Evolutionary conservation across 2,329 filamentous ascomycete species (phyloP), one percentile per base, ranked within the genome.

Genomic region (Colletotrichum chrysophilum): DNA sequence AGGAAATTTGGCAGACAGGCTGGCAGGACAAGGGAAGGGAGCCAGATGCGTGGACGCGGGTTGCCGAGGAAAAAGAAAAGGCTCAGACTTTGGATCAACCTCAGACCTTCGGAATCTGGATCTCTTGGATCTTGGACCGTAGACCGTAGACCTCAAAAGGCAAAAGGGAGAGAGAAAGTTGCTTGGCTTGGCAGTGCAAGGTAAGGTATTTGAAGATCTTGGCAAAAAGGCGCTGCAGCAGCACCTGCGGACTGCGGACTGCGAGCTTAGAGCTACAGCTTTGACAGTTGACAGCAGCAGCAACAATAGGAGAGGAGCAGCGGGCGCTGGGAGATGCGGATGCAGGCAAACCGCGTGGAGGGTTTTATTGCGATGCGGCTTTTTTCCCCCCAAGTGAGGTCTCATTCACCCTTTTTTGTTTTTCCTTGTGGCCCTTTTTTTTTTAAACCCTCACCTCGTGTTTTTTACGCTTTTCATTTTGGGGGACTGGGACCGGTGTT

Each of bases 311-410:
- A 62, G 18, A 55, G 26, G 34, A 60, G 32, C 30, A 43, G 67
- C 30, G 26, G 56, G 28, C 55, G 16, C 43, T 52, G 43, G 43
- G 7, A 60, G n/a, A 36, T 28, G 36, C 55, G 28, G 28, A 64
- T 21, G 55, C 60, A 38, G 32, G 18, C n/a, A 26, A 24, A 18
- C 5, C 30, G 43, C 38, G n/a, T 14, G 28, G 64, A 69, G 58
- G 74, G 73, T 75, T 73, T 74, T 73, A 52, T 73, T 61, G 70
- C 16, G 34, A 64, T 73, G 74, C 58, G 64, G 66, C 21, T 58
- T 66, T 73, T 72, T 73, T 58, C 18, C 55, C 55, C 28, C 21
- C 43, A 55, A 24, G 28, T 62, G n/a, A 34, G 38, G 21, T 43
- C 30, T 62, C 43, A 52, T 24, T 52, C 43, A 55, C 26, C 55